Evolutionary conservation across 225 moss, liverwort and hornwort genomes (phyloP), one percentile per base, ranked within the genome.

Genomic region (Pseudisothecium myosuroides): DNA sequence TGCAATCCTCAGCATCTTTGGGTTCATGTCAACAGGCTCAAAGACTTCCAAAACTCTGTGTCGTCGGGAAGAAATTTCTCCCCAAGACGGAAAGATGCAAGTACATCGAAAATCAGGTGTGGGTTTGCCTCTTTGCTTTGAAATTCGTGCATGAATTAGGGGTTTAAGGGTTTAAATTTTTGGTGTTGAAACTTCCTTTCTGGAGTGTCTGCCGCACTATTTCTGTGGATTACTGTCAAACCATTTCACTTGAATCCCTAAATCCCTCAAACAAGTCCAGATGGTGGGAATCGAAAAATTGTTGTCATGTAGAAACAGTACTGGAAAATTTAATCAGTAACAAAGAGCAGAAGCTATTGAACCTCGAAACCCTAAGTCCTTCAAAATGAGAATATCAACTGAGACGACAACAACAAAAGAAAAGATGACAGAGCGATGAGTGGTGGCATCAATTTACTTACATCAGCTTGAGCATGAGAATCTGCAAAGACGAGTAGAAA

Each of bases 1-100:
- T 98, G 98, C 91, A 92, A 94, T 49, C 78, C 89, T 26, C 24
- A 82, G 26, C 88, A 83, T 11, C 89, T 98, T 80, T 19, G 34
- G 4, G 68, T 9, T 45, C 89, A 90, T 10, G 81, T 92, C 28
- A 43, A 73, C 32, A 80, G 92, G 55, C 86, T 94, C 69, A 31
- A 29, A 22, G 75, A 78, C 76, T 92, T 89, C 62, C 92, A 89
- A 58, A 80, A 49, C 16, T 88, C 94, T 59, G 68, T 81, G 4
- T 21, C 69, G 23, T 50, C 88, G 10, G 39, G 5, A 45, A 80
- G 14, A 10, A 22, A 59, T 59, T 39, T 50, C 41, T 58, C 36
- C 7, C 78, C 31, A 24, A 74, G 29, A 49, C 52, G 41, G 14
- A 41, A 31, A 34, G 39, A 11, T 43, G 60, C 65, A 56, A 78